Conservation (phyloP, 106 monocot species). For the Dendrobium chrysotoxum region DNA sequence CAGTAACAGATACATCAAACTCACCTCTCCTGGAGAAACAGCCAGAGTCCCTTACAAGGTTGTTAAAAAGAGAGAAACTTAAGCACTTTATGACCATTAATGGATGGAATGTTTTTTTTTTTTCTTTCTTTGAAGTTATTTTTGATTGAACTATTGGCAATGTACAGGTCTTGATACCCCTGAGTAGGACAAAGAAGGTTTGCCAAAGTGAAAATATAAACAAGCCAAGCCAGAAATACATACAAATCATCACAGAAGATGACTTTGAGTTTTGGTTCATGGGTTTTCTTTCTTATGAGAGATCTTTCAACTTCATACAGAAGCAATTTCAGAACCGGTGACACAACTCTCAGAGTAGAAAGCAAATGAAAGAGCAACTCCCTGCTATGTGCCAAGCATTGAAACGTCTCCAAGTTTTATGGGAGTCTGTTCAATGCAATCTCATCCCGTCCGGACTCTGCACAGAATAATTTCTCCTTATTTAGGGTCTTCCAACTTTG, state of each 20-base stretch:
- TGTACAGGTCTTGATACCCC: slow-evolving; percentile 40
- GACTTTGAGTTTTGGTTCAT: slow-evolving; percentile 74
- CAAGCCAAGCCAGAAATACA: slow-evolving; percentile 55
- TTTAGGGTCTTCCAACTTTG: too few relatives aligned
- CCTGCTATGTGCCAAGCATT: too few relatives aligned
- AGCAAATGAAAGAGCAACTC: too few relatives aligned
- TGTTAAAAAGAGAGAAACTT: not conserved
- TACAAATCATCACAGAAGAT: slow-evolving; percentile 54
- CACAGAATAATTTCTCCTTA: too few relatives aligned
- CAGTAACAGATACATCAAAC: slow-evolving; percentile 23
- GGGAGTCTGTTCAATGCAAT: too few relatives aligned
- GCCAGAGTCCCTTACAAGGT: slow-evolving; percentile 35
- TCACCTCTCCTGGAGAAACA: slow-evolving; percentile 17
- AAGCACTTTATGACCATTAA: not conserved
- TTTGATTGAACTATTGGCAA: too few relatives aligned
- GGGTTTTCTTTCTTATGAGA: slow-evolving; percentile 51
- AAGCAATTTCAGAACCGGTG: too few relatives aligned
- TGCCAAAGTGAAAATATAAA: slow-evolving; percentile 37
- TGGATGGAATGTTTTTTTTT: not conserved
- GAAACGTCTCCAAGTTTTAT: too few relatives aligned
- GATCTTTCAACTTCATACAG: slow-evolving; percentile 29
- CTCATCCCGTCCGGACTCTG: too few relatives aligned
- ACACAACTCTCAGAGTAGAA: too few relatives aligned
- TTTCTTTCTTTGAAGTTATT: not conserved
- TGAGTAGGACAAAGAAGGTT: slow-evolving; percentile 35